These are phyloP conservation scores for Rhodosorus marinus DNA, from an alignment of 23 red algal genomes.

Conservation along the genomic window DNA sequence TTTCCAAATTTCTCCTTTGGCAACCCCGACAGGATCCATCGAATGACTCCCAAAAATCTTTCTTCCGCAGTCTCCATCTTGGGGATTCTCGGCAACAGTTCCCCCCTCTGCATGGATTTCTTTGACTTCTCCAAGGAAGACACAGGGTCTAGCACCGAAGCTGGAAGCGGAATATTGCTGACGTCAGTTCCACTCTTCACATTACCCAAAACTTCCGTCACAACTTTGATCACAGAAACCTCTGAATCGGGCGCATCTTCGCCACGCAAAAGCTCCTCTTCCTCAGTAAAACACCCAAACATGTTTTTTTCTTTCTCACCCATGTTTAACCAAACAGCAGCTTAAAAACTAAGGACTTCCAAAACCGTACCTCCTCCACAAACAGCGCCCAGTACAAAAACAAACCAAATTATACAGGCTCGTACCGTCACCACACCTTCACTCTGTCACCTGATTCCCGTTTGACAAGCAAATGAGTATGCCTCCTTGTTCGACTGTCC, in stretches of 20 bases:
- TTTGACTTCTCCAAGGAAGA: conserved; percentile 73
- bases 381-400: too few species aligned
- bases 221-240: conserved; percentile 63
- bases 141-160: conserved; percentile 74
- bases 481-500: too few species aligned
- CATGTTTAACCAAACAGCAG: too few species aligned
- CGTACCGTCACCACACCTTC: too few species aligned
- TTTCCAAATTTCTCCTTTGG: conserved; percentile 69
- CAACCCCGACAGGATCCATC: conserved; percentile 68
- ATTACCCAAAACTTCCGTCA: conserved; percentile 54
- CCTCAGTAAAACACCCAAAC: too few species aligned
- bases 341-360: too few species aligned
- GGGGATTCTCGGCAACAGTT: conserved; percentile 55
- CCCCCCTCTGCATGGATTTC: conserved; percentile 78
- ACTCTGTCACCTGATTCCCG: too few species aligned
- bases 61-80: conserved; percentile 11
- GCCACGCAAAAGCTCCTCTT: background rate
- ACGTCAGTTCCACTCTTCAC: conserved; percentile 69
- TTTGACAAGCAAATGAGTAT: too few species aligned
- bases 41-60: conserved; percentile 51
- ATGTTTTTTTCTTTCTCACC: too few species aligned
- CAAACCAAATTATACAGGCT: too few species aligned
- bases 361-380: too few species aligned
- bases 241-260: conserved; percentile 1
- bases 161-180: conserved; percentile 59